Base-by-base conservation (phyloP, 2,329 filamentous ascomycete species). In the Dryadomyces quercus-mongolicae region DNA sequence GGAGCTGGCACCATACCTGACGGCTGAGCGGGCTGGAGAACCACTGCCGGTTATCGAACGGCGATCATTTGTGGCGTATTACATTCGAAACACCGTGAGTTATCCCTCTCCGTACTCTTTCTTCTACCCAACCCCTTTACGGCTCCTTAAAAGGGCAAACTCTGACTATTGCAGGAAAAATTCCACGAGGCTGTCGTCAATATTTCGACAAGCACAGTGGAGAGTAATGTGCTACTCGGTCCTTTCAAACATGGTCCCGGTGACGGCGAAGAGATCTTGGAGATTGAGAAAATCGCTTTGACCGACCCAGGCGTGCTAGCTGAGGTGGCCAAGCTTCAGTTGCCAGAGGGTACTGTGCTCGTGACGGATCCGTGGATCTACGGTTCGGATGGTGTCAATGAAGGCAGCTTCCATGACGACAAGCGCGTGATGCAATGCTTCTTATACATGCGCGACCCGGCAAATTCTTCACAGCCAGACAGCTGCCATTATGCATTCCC, bases 281-380 rank as follows among this genome's bases (percentile, higher is more conserved):
- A 67, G 2, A 74, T 82, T 13, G 82, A 85, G 63, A 74, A 72
- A 57, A 67, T 73, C 42, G 74, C 74, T 4, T 66, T 84, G 8
- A 70, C 73, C 46, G 77, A 84, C 57, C 71, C 75, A 38, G 70
- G 68, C 2, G 80, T 85, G 3, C 70, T 78, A 61, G 77, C 76
- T 5, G 81, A 80, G 60, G 72, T 85, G 53, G 77, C 74, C 38
- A 84, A 84, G 64, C 66, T 85, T 49, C 63, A 82, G 60, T 70
- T 85, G 2, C 81, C 82, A 0, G 71, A 78, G 60, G 80, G 79
- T 44, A 74, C 75, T 1, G 72, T 77, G 1, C 67, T 84, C 2
- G 74, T 83, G 3, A 70, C 74, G 22, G 82, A 85, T 56, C 80
- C 81, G 8, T 84, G 81, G 81, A 81, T 81, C 51, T 84, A 82